phyloP scores from a whole-genome alignment of 257 asterid genomes.

The Agastache rugosa region DNA sequence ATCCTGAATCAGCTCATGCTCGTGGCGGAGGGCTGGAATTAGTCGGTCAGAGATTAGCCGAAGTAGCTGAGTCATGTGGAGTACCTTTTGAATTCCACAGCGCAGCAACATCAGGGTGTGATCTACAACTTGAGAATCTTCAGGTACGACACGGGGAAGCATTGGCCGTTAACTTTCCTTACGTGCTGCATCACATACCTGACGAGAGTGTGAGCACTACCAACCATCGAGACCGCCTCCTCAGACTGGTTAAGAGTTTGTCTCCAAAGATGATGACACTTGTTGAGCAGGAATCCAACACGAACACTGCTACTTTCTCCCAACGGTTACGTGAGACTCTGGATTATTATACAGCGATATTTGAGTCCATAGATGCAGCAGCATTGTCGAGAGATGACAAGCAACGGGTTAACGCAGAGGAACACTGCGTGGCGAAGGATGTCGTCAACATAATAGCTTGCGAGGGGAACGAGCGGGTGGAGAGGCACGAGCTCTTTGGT shows the following conservation, averaged over 20 bases:
- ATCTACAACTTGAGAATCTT: conserved; percentile 65
- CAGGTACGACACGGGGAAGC: conserved; percentile 65
- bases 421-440: conserved; percentile 79
- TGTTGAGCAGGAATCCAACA: conserved; percentile 84
- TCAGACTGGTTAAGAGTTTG: conserved; percentile 67
- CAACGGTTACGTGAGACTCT: conserved; percentile 73
- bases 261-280: conserved; percentile 80
- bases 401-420: conserved; percentile 70
- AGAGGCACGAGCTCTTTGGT: conserved; percentile 83
- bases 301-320: conserved; percentile 71
- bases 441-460: conserved; percentile 81
- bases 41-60: conserved; percentile 63
- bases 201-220: conserved; percentile 80
- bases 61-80: conserved; percentile 60
- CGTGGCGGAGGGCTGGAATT: conserved; percentile 85
- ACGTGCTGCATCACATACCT: conserved; percentile 83
- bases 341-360: conserved; percentile 83
- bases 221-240: conserved; percentile 77
- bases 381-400: conserved; percentile 57
- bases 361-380: conserved; percentile 76
- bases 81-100: conserved; percentile 83
- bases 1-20: conserved; percentile 62
- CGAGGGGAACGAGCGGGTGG: conserved; percentile 78
- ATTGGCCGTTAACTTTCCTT: conserved; percentile 81
- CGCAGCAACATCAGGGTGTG: conserved; percentile 66